phyloP scores from a whole-genome alignment of 2,329 filamentous ascomycete species.

The Clonostachys rosea region DNA sequence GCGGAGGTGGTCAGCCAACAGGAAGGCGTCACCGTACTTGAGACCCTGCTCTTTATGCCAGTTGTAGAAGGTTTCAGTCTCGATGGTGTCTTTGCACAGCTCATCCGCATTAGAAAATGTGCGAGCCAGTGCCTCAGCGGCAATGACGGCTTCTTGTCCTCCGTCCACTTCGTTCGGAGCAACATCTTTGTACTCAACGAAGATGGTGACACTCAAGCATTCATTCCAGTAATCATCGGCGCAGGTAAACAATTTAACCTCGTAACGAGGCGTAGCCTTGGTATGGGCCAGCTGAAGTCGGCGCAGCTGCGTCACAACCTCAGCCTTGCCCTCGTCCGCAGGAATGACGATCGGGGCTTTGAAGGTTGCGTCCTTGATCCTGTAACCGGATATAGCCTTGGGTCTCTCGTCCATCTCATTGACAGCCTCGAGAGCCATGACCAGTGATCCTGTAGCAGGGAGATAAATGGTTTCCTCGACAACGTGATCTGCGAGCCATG shows the following conservation, averaged over 20 bases:
- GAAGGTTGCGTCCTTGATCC: conserved; percentile 3
- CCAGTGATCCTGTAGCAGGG: background rate
- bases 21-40: conserved; percentile 8
- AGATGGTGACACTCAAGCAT: conserved; percentile 9
- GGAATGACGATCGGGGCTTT: background rate
- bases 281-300: conserved; percentile 18
- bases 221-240: conserved; percentile 6
- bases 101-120: background rate
- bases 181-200: conserved; percentile 5
- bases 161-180: background rate
- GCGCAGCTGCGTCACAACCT: conserved; percentile 7
- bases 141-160: background rate
- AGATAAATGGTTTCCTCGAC: conserved; percentile 26
- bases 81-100: background rate
- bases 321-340: background rate
- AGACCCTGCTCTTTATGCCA: conserved; percentile 6
- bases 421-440: conserved; percentile 21
- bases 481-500: conserved; percentile 41
- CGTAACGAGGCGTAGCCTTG: background rate
- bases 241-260: background rate
- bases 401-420: conserved; percentile 3
- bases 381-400: background rate
- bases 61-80: conserved; percentile 7
- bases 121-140: background rate
- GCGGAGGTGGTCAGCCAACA: background rate